Evolutionary conservation across 305 asterid species (phyloP), one percentile per base, ranked within the genome.

Genomic region (Salvia sclarea): DNA sequence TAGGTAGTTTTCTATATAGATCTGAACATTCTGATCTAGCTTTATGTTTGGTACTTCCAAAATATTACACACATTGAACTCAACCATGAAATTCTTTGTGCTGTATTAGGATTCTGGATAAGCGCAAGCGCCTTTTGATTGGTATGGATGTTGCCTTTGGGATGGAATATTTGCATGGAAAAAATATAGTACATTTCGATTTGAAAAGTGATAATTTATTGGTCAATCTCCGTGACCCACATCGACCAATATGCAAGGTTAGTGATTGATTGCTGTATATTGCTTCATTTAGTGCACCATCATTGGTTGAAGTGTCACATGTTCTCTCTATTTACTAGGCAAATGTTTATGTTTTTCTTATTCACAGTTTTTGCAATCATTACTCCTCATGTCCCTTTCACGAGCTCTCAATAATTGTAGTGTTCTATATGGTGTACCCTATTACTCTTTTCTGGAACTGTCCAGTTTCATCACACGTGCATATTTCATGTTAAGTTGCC

Each of bases 191-290:
- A 47, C 99, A 95, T 75, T 95, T 95, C 47, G 99, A 95, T 84
- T 76, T 95, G 85, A 95, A 95, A 86, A 91, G 98, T 72, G 99
- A 92, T 77, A 95, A 95, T 74, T 78, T 92, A 30, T 85, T 95
- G 94, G 99, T 92, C 80, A 92, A 95, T 81, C 95, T 95, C 41
- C 96, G 98, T 50, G 98, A 95, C 78, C 95, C 98, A 20, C 99
- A 92, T 70, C 93, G 99, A 21, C 99, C 99, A 60, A 86, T 95
- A 78, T 95, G 99, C 90, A 95, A 95, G 98, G 99, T 94, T 64
- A 56, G 95, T 63, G 43, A 61, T 62, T 52, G 47, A 33, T 41
- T 61, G 43, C 10, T 17, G 61, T 16, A 16, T 56, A 37, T 48
- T 24, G 18, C 61, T 44, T 58, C 24, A 6, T 47, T 24, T 21